Base-by-base conservation (phyloP, 2,329 filamentous ascomycete genomes). In the Stemphylium lycopersici region DNA sequence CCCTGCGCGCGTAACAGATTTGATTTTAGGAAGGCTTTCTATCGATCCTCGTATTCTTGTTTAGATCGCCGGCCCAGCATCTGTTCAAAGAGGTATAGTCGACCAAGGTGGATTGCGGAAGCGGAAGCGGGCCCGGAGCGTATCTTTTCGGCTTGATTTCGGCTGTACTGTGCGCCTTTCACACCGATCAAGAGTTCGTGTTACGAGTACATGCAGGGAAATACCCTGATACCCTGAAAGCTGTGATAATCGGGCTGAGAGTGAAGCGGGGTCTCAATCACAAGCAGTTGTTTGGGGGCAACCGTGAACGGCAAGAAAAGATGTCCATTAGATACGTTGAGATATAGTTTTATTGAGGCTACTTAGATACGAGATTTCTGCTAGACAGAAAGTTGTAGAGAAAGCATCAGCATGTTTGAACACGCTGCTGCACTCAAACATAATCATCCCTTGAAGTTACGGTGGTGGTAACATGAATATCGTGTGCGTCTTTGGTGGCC, bases 391-490 rank as follows among this genome's bases (percentile, higher is more conserved):
- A 2, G 2, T 15, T 12, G 13, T 22, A n/a, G 20, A 16, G 31
- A 32, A 6, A n/a, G 11, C 12, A 12, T 29, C 18, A 10, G 11
- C 6, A 13, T 6, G 11, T 20, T 20, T 26, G 22, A 10, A 7
- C 33, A 13, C 3, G 31, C 24, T 18, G n/a, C 13, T 16, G 22
- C 3, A 7, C 37, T 55, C 38, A 58, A 15, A 48, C 48, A 8
- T 24, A 38, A 6, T 58, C 43, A 20, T 56, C 48, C 18, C 41
- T 59, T 12, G 53, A 55, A 33, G 51, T 54, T 15, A 55, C 39
- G 10, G 54, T 55, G 2, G 57, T 58, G 26, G 52, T 61, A 16
- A 64, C 55, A 4, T 24, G 43, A 8, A 65, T 61, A 26, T 65
- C 59, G 10, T 52, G 42, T n/a, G 50, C 38, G 24, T 59, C 55